These are phyloP conservation scores for Pugionium dolabratum DNA, from an alignment of 345 rosid species.

Conservation along the genomic window DNA sequence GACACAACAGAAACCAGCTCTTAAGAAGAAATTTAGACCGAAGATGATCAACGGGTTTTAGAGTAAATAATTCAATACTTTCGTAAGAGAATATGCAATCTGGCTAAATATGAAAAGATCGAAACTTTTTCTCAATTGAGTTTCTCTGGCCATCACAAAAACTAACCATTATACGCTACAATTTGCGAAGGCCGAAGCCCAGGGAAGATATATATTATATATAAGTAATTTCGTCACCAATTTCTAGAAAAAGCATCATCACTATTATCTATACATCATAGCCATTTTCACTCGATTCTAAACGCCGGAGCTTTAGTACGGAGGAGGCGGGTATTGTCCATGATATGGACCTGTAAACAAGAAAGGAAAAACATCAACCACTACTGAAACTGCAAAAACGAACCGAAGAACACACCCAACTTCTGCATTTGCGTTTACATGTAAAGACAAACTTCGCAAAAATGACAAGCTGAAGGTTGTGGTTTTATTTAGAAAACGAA, in stretches of 20 bases:
- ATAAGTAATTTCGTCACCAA: neutral
- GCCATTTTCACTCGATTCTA: slow-evolving; percentile 1
- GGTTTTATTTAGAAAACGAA: slow-evolving; percentile 2
- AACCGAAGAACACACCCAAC: neutral
- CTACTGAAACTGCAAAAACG: neutral
- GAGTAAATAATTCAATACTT: neutral
- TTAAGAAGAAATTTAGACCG: neutral
- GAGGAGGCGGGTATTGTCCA: slow-evolving; percentile 63
- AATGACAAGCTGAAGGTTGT: neutral
- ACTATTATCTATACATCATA: slow-evolving; percentile 27
- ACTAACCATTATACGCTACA: slow-evolving; percentile 23
- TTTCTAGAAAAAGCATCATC: slow-evolving; percentile 26
- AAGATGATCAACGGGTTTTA: neutral
- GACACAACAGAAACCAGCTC: neutral
- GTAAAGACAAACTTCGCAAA: no score
- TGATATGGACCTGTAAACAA: slow-evolving; percentile 54
- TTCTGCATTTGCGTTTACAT: neutral
- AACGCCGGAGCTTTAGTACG: slow-evolving; percentile 43
- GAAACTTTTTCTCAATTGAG: slow-evolving; percentile 15
- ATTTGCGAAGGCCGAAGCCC: slow-evolving; percentile 11
- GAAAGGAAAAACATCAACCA: slow-evolving; percentile 2
- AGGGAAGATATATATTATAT: neutral
- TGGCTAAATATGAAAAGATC: slow-evolving; percentile 6
- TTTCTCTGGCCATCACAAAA: slow-evolving; percentile 9
- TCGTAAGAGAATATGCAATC: neutral